Percentiles rank a stretch among this genome's conserved stretches.
Conservation (phyloP, 1,284 basidiomycete species). For the Ganoderma leucocontextum region DNA sequence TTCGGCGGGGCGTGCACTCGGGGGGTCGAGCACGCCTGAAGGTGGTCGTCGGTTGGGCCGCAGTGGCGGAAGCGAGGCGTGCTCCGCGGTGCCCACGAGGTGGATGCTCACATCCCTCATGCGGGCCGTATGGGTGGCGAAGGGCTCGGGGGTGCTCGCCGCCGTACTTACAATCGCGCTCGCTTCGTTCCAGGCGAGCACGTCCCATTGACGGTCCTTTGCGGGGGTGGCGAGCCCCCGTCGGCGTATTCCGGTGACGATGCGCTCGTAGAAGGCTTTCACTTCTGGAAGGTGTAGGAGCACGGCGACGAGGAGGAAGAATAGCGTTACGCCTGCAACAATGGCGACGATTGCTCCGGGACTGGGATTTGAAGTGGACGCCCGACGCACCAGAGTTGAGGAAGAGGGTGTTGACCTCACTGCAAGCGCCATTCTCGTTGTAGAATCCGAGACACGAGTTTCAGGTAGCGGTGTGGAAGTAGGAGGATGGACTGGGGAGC, state of each 20-base stretch:
- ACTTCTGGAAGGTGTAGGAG: not conserved
- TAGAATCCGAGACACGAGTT: not conserved
- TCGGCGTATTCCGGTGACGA: not conserved
- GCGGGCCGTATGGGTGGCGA: not conserved
- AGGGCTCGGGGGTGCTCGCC: slow-evolving; percentile 1
- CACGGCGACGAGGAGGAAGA: slow-evolving; percentile 4
- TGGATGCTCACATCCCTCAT: slow-evolving; percentile 8
- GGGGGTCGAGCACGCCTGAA: slow-evolving; percentile 2
- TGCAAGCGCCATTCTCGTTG: not conserved
- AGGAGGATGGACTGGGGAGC: not conserved
- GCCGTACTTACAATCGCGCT: not conserved
- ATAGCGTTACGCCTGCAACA: not conserved
- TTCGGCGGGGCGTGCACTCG: not conserved
- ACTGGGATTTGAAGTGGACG: slow-evolving; percentile 3
- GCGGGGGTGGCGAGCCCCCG: slow-evolving; percentile 3
- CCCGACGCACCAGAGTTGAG: not conserved
- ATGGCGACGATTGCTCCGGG: slow-evolving; percentile 1
- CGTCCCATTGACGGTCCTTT: slow-evolving; percentile 11
- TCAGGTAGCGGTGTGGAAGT: not conserved
- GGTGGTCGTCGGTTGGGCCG: slow-evolving; percentile 8
- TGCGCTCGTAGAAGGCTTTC: not conserved
- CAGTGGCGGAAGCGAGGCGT: slow-evolving; percentile 6
- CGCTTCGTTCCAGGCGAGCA: not conserved
- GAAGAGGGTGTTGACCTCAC: not conserved
- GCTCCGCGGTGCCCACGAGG: slow-evolving; percentile 5